phyloP scores from a whole-genome alignment of 2,329 filamentous ascomycete species.

The Beauveria caledonica region DNA sequence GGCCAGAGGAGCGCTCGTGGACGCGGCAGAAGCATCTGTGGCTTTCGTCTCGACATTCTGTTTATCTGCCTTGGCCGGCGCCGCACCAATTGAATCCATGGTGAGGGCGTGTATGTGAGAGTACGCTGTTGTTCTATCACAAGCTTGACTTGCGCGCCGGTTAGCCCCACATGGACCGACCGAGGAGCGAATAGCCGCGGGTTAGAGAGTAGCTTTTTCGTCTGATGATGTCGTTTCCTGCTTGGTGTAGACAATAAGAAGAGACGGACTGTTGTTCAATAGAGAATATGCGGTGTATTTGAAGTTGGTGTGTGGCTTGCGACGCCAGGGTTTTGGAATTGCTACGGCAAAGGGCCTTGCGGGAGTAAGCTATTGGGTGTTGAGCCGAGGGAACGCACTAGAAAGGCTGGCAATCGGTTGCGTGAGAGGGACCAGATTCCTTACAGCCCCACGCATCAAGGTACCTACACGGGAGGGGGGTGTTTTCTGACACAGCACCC shows the following conservation, averaged over 20 bases:
- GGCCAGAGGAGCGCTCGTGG: constrained; percentile 12
- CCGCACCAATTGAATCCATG: constrained; percentile 16
- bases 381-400: constrained; percentile 10
- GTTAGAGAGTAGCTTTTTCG: not conserved
- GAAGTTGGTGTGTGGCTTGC: not conserved
- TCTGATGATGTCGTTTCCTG: not conserved
- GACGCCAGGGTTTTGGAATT: not conserved
- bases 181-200: not conserved
- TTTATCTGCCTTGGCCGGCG: constrained; percentile 17
- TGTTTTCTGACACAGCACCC: not conserved
- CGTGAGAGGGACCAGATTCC: not conserved
- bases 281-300: not conserved
- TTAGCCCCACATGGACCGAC: constrained; percentile 1
- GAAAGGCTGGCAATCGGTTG: not conserved
- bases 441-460: not conserved
- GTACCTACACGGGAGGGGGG: not conserved
- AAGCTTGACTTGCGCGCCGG: not conserved
- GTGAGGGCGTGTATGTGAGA: constrained; percentile 7
- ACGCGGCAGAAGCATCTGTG: constrained; percentile 8
- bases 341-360: not conserved
- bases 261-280: not conserved
- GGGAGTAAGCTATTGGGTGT: constrained; percentile 2
- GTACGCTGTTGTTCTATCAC: constrained; percentile 4
- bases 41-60: constrained; percentile 18
- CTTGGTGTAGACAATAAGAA: too few species aligned